These are phyloP conservation scores for Salix viminalis DNA, from an alignment of 345 rosid species.

Conservation along the genomic window DNA sequence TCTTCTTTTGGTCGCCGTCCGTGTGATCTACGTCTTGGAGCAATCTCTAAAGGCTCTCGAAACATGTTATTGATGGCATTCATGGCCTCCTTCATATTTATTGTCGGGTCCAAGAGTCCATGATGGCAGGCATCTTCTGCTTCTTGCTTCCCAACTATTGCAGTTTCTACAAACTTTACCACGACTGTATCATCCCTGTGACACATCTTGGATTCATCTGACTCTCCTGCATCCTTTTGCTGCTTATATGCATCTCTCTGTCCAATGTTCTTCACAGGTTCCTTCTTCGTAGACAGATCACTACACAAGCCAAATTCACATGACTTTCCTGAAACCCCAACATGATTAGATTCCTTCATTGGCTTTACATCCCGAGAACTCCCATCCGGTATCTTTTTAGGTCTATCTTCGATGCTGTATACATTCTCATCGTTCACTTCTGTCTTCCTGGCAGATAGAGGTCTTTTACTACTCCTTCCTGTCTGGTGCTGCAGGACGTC, in stretches of 20 bases:
- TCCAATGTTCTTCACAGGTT: constrained; percentile 3
- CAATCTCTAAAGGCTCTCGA: constrained; percentile 68
- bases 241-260: constrained; percentile 14
- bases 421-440: constrained; percentile 30
- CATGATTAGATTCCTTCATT: constrained; percentile 18
- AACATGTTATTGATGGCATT: constrained; percentile 80
- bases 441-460: constrained; percentile 21
- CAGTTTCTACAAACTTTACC: constrained; percentile 61
- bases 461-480: constrained; percentile 31
- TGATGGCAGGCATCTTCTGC: constrained; percentile 81
- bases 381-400: constrained; percentile 5
- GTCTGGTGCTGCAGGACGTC: constrained; percentile 39
- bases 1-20: constrained; percentile 39
- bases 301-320: not conserved
- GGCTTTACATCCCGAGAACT: constrained; percentile 23
- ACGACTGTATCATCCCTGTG: constrained; percentile 44
- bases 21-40: constrained; percentile 40
- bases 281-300: constrained; percentile 2
- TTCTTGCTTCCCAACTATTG: constrained; percentile 66
- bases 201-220: constrained; percentile 20
- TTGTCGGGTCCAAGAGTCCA: constrained; percentile 82
- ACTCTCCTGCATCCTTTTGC: constrained; percentile 24
- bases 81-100: constrained; percentile 86
- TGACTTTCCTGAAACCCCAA: not conserved
- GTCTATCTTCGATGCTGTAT: constrained; percentile 9